These are phyloP conservation scores for Metarhizium brunneum DNA, from an alignment of 2,329 filamentous ascomycete species.

Conservation along the genomic window DNA sequence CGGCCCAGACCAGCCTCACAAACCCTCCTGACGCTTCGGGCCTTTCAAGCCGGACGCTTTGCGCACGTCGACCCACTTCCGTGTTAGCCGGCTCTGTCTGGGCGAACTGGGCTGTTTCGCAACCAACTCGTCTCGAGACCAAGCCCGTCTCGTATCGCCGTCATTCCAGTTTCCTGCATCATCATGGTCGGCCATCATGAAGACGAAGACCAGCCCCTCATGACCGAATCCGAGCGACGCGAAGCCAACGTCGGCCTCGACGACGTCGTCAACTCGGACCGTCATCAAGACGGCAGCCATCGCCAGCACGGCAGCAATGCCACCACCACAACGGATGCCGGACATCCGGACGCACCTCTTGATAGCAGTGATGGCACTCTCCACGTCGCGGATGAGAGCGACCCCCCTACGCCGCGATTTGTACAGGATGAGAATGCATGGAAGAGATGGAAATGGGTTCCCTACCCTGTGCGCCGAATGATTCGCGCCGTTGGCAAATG, in stretches of 20 bases:
- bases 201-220: slow-evolving; percentile 29
- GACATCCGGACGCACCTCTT: slow-evolving; percentile 35
- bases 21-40: background rate
- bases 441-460: slow-evolving; percentile 49
- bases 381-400: slow-evolving; percentile 34
- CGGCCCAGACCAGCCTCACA: background rate
- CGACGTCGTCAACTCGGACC: slow-evolving; percentile 6
- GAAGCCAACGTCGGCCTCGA: slow-evolving; percentile 17
- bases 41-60: background rate
- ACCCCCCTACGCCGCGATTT: slow-evolving; percentile 47
- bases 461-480: slow-evolving; percentile 42
- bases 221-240: slow-evolving; percentile 25
- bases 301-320: background rate
- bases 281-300: slow-evolving; percentile 1
- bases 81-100: background rate
- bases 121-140: background rate
- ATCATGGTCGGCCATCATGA: slow-evolving; percentile 22
- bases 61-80: background rate
- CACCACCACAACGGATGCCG: slow-evolving; percentile 9
- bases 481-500: slow-evolving; percentile 34
- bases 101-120: background rate
- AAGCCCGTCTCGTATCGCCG: background rate
- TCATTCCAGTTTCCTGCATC: background rate
- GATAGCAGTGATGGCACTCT: slow-evolving; percentile 24
- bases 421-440: slow-evolving; percentile 40